A percentile compares a stretch with the other conserved stretches of the same genome.
Evolutionary conservation across 495 filamentous ascomycete genomes (phyloP).

Genomic region (Umbilicaria muhlenbergii): DNA sequence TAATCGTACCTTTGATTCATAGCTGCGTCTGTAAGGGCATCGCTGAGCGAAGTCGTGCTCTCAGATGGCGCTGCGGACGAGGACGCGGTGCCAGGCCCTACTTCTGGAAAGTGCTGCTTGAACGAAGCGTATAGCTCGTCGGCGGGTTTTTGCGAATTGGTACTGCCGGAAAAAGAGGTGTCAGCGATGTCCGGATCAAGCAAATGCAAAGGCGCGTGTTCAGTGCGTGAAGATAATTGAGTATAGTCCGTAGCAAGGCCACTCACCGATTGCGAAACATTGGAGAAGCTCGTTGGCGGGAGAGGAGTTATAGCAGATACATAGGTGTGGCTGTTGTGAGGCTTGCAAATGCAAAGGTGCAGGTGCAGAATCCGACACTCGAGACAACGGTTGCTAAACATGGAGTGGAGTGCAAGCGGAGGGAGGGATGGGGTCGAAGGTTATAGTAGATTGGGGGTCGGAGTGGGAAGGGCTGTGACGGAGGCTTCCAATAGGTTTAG

Average conservation of each 20-base stretch:
- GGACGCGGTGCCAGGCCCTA: conserved; percentile 24
- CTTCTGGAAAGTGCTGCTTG: conserved; percentile 60
- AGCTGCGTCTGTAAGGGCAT: conserved; percentile 23
- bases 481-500: too few relatives aligned
- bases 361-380: not conserved
- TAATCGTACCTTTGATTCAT: conserved; percentile 34
- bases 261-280: conserved; percentile 32
- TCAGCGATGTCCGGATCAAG: not conserved
- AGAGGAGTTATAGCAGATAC: not conserved
- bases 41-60: conserved; percentile 21
- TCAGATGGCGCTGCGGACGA: conserved; percentile 18
- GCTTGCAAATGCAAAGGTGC: not conserved
- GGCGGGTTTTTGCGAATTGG: conserved; percentile 72
- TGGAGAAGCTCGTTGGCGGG: conserved; percentile 1
- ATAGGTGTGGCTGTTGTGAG: conserved; percentile 13
- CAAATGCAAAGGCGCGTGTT: not conserved
- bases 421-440: too few relatives aligned
- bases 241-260: not conserved
- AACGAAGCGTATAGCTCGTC: conserved; percentile 75
- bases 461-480: too few relatives aligned
- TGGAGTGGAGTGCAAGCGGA: not conserved
- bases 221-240: not conserved
- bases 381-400: not conserved
- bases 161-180: conserved; percentile 33
- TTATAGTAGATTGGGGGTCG: too few relatives aligned